Conservation (phyloP, 305 asterid genomes). For the Fraxinus ornus region DNA sequence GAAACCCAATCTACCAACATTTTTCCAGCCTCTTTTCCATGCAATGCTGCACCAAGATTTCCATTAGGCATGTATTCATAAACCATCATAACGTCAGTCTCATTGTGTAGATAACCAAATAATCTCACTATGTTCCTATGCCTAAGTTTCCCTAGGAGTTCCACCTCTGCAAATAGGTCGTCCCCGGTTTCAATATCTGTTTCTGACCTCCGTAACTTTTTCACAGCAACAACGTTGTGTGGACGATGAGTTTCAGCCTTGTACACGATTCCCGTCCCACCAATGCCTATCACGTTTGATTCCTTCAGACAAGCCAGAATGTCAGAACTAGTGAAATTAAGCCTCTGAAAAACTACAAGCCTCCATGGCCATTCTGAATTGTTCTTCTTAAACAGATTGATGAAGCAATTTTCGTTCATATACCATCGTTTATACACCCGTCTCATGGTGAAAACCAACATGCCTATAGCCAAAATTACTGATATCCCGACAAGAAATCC, state of each 20-base stretch:
- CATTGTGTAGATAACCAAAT: constrained; percentile 70
- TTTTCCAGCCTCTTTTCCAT: constrained; percentile 51
- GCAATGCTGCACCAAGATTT: constrained; percentile 63
- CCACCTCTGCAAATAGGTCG: constrained; percentile 59
- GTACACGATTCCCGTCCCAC: constrained; percentile 72
- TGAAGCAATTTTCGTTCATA: constrained; percentile 43
- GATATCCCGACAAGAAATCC: constrained; percentile 51
- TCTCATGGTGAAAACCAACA: constrained; percentile 36
- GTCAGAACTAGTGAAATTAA: constrained; percentile 54
- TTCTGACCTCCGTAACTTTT: constrained; percentile 64
- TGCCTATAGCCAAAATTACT: constrained; percentile 32
- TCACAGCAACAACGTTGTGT: constrained; percentile 53
- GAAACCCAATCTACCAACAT: constrained; percentile 74
- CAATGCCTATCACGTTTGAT: constrained; percentile 68
- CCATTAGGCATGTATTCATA: constrained; percentile 83
- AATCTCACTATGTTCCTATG: constrained; percentile 73
- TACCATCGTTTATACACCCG: constrained; percentile 53
- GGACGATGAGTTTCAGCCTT: constrained; percentile 59
- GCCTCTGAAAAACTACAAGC: constrained; percentile 71
- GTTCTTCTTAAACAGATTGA: constrained; percentile 47
- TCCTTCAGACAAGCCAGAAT: constrained; percentile 59
- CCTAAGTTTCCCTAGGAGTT: constrained; percentile 62
- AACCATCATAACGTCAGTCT: constrained; percentile 61
- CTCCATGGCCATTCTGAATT: constrained; percentile 78
- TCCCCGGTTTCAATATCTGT: constrained; percentile 54